phyloP scores from a whole-genome alignment of 306 rosid species.

The Castanea crenata region DNA sequence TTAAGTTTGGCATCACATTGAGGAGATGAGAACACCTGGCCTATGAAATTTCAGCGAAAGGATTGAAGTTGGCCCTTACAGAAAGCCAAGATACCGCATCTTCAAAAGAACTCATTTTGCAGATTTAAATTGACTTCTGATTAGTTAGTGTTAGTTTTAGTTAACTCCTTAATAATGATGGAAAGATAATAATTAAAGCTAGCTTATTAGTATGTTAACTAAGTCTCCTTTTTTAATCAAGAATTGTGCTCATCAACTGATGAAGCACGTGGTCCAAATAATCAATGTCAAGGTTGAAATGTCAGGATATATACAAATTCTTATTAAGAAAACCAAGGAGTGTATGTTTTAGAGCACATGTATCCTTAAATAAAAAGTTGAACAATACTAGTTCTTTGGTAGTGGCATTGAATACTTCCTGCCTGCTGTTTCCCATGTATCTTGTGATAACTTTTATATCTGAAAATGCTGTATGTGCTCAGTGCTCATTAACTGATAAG shows the following conservation, averaged over 20 bases:
- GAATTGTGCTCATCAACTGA: conserved; percentile 49
- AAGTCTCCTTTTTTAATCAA: not conserved
- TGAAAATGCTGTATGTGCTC: not conserved
- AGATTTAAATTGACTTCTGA: conserved; percentile 42
- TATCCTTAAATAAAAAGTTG: too few species aligned
- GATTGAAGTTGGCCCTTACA: conserved; percentile 24
- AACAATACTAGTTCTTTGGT: too few species aligned
- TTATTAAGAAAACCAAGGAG: too few species aligned
- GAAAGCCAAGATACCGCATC: conserved; percentile 54
- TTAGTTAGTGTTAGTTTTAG: not conserved
- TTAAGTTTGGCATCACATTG: conserved; percentile 49
- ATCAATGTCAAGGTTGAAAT: not conserved
- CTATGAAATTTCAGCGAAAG: conserved; percentile 22
- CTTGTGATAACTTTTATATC: too few species aligned
- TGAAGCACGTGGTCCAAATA: conserved; percentile 35
- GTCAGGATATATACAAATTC: too few species aligned
- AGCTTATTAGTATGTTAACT: not conserved
- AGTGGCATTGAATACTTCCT: too few species aligned
- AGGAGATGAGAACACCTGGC: conserved; percentile 64
- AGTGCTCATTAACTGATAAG: not conserved
- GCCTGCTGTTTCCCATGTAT: too few species aligned
- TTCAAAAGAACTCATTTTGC: conserved; percentile 63
- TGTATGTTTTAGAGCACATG: too few species aligned
- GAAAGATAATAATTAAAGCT: not conserved
- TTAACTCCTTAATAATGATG: not conserved